Evolutionary conservation across 2,329 filamentous ascomycete species (phyloP), one percentile per base, ranked within the genome.

Genomic region (Botrytis paeoniae): DNA sequence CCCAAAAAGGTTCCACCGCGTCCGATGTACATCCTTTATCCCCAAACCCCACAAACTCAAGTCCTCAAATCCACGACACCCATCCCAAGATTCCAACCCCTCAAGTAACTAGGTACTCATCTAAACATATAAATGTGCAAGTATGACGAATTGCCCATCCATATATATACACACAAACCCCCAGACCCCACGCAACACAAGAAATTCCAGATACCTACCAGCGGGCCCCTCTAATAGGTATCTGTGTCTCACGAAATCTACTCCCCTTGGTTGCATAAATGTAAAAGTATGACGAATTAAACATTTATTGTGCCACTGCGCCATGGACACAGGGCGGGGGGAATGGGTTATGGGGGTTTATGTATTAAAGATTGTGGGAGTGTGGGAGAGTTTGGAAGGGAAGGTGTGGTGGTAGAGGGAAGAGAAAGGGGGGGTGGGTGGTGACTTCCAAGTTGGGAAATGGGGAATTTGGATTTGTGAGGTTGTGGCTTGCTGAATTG

Each of bases 261-360:
- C 51, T 29, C 51, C 51, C 51, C 51, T 57, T 57, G 51, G 51
- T 57, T 57, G 51, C 51, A 57, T 43, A 63, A 29, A 63, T n/a
- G 35, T 63, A 20, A 20, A 63, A 63, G 39, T 63, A 43, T 63
- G 37, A 41, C 61, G n/a, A 63, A 63, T 63, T 20, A 3, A 16
- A 43, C n/a, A 63, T 63, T 12, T 63, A 63, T 63, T n/a, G 10
- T 63, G n/a, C 61, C 61, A 29, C 61, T 63, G 37, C 25, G 61
- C 61, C 61, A 63, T 43, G n/a, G 61, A 43, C 61, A 16, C 39
- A 63, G 39, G 61, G 39, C 29, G 57, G 6, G 39, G 8, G 25
- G 4, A 12, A n/a, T 22, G 35, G 7, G 61, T 29, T 32, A 29
- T 63, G 41, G 8, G 16, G 16, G 14, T 41, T 62, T 57, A 62